Conservation (phyloP, 208 protist species). For the Zelonia costaricensis region DNA sequence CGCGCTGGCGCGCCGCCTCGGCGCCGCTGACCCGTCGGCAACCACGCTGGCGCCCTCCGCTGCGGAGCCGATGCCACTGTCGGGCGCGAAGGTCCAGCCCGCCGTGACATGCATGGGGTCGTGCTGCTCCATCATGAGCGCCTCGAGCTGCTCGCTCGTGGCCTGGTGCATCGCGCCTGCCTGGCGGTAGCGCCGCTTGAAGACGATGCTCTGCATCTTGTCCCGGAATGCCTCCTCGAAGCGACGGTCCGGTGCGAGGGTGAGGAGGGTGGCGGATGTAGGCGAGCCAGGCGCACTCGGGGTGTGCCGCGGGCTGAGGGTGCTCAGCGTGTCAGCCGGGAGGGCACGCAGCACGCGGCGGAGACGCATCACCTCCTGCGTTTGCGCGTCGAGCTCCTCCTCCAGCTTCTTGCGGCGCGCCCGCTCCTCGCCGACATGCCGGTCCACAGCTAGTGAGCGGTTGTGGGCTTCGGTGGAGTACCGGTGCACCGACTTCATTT, state of each 20-base stretch:
- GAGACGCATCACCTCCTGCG: constrained; percentile 53
- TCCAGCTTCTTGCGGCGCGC: constrained; percentile 22
- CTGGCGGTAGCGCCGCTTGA: constrained; percentile 31
- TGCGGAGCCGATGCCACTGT: background rate
- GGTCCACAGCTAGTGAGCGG: constrained; percentile 25
- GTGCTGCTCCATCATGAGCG: constrained; percentile 43
- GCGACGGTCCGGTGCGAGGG: constrained; percentile 63
- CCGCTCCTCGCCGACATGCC: constrained; percentile 14
- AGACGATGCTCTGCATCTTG: constrained; percentile 67
- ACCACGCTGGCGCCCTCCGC: no score
- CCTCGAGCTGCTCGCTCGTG: constrained; percentile 37
- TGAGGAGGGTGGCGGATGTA: constrained; percentile 4
- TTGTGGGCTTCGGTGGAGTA: constrained; percentile 34
- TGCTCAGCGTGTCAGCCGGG: constrained; percentile 22
- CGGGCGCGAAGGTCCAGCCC: background rate
- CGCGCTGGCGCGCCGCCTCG: background rate
- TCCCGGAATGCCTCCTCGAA: constrained; percentile 78
- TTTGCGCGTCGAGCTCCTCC: constrained; percentile 19
- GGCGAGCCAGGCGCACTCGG: background rate
- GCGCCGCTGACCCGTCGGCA: no score
- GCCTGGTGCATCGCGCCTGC: constrained; percentile 30
- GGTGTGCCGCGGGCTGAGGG: constrained; percentile 4
- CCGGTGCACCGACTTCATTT: constrained; percentile 24
- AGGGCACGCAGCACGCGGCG: constrained; percentile 49
- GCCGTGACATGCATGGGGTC: constrained; percentile 17